Evolutionary conservation across 495 filamentous ascomycete species (phyloP).

Genomic region (Aspergillus indologenus): DNA sequence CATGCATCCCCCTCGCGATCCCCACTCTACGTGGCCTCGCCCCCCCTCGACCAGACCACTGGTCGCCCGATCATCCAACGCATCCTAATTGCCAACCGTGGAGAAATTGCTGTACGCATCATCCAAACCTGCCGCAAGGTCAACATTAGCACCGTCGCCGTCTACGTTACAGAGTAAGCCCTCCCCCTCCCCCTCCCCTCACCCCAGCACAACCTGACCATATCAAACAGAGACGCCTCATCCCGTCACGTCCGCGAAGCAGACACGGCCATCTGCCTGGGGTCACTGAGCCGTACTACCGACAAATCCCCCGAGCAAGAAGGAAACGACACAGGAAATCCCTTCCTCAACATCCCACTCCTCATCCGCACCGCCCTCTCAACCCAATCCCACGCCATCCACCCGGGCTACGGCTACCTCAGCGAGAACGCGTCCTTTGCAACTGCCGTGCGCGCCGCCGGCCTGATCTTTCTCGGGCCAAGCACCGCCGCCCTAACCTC

Average conservation of each 20-base stretch:
- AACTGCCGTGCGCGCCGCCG: slow-evolving; percentile 39
- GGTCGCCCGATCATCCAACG: slow-evolving; percentile 16
- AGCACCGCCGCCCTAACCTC: slow-evolving; percentile 49
- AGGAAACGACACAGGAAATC: background rate
- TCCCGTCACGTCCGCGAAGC: no score
- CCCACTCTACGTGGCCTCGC: slow-evolving; percentile 19
- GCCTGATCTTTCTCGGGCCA: slow-evolving; percentile 54
- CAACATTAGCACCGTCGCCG: no score
- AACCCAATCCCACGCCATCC: slow-evolving; percentile 44
- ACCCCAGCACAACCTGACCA: no score
- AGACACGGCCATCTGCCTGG: no score
- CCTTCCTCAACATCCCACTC: slow-evolving; percentile 27
- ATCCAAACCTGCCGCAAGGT: slow-evolving; percentile 27
- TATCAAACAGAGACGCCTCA: no score
- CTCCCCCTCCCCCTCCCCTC: no score
- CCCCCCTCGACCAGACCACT: slow-evolving; percentile 9
- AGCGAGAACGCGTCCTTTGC: slow-evolving; percentile 60
- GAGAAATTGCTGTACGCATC: slow-evolving; percentile 54
- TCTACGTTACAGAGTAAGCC: no score
- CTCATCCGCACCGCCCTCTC: slow-evolving; percentile 49
- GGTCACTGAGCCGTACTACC: no score
- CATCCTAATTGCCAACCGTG: slow-evolving; percentile 48
- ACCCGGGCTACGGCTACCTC: slow-evolving; percentile 58
- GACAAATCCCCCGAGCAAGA: no score
- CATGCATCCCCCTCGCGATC: slow-evolving; percentile 12